Conservation (phyloP, 495 filamentous ascomycete genomes). For the Thozetella sp. region DNA sequence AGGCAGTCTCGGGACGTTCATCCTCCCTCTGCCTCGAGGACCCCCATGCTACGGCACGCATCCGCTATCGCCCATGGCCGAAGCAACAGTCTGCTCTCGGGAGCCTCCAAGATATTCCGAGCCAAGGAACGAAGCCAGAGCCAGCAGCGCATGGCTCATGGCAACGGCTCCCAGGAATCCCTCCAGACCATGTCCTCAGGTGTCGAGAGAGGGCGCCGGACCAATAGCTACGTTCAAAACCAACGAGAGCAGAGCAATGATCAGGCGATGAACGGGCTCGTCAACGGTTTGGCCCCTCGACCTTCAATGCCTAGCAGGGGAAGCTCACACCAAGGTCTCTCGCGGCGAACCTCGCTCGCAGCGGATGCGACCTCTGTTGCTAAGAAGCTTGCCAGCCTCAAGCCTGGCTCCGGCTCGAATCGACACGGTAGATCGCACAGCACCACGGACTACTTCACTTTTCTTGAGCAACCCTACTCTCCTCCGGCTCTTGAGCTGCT, state of each 20-base stretch:
- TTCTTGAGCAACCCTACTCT: slow-evolving; percentile 16
- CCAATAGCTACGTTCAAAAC: slow-evolving; percentile 20
- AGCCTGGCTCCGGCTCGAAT: slow-evolving; percentile 6
- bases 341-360: slow-evolving; percentile 23
- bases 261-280: slow-evolving; percentile 18
- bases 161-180: slow-evolving; percentile 16
- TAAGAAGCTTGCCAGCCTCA: slow-evolving; percentile 23
- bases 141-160: slow-evolving; percentile 3
- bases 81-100: slow-evolving; percentile 21
- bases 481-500: background rate
- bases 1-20: slow-evolving; percentile 18
- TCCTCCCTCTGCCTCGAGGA: slow-evolving; percentile 33
- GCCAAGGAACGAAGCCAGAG: slow-evolving; percentile 9
- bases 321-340: slow-evolving; percentile 10
- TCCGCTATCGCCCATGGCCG: slow-evolving; percentile 17
- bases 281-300: slow-evolving; percentile 24
- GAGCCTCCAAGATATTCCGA: slow-evolving; percentile 17
- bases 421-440: slow-evolving; percentile 1
- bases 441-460: slow-evolving; percentile 24
- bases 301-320: slow-evolving; percentile 19
- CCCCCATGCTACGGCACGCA: slow-evolving; percentile 26
- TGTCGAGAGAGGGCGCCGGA: slow-evolving; percentile 11
- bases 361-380: slow-evolving; percentile 26
- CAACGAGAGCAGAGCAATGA: slow-evolving; percentile 25
- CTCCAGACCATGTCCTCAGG: background rate